Percentiles rank a stretch among this genome's conserved stretches.
phyloP scores from a whole-genome alignment of 2,329 filamentous ascomycete species.

The Neodidymelliopsis sp. region DNA sequence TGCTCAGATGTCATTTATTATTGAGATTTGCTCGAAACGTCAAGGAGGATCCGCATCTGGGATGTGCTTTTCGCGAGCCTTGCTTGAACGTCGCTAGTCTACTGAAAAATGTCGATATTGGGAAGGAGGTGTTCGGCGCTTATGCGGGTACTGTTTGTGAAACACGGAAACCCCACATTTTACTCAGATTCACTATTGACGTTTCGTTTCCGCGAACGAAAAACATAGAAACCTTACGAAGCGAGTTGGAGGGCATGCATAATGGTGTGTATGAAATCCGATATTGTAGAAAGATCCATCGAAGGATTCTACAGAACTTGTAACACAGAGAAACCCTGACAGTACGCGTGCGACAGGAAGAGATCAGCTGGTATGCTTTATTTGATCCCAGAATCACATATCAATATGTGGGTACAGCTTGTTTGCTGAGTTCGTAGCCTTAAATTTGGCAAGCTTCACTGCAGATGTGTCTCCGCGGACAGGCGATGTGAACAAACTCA shows the following conservation, averaged over 20 bases:
- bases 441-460: too few species aligned
- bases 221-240: not conserved
- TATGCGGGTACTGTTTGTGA: constrained; percentile 3
- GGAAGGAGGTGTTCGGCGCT: not conserved
- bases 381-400: too few species aligned
- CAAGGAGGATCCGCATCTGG: not conserved
- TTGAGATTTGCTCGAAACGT: constrained; percentile 3
- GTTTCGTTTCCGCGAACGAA: constrained; percentile 6
- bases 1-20: not conserved
- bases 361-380: too few species aligned
- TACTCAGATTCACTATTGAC: not conserved
- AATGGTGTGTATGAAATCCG: not conserved
- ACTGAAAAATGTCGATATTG: constrained; percentile 4
- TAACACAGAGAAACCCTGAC: too few species aligned
- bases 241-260: not conserved
- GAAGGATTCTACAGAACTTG: not conserved
- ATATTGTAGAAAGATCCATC: not conserved
- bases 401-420: too few species aligned
- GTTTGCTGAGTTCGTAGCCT: too few species aligned
- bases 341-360: too few species aligned
- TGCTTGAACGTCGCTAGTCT: not conserved
- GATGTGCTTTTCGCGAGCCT: not conserved
- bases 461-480: too few species aligned
- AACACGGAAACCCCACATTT: constrained; percentile 3
- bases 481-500: too few species aligned